Evolutionary conservation across 192 early-diverging fungal genomes (phyloP).

Genomic region (Neocallimastix lanati): DNA sequence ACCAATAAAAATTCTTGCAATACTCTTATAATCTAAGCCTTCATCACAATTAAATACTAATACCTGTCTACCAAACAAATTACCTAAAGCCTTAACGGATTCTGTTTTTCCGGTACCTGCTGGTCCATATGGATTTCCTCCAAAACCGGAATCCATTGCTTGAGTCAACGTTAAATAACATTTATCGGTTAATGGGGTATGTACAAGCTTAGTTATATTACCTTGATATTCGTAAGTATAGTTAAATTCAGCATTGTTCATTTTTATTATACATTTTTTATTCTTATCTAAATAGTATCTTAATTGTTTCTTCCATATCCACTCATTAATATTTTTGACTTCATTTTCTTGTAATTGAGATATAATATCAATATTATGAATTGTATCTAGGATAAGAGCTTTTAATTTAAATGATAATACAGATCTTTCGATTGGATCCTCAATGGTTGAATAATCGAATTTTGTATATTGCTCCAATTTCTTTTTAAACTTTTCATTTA

Average conservation of each 20-base stretch:
- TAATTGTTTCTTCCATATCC: conserved; percentile 32
- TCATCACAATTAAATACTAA: conserved; percentile 46
- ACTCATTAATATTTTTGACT: conserved; percentile 12
- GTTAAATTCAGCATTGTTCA: conserved; percentile 28
- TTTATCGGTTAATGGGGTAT: conserved; percentile 38
- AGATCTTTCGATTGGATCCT: conserved; percentile 14
- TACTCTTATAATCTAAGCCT: conserved; percentile 44
- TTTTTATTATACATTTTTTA: conserved; percentile 15
- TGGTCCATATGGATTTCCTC: conserved; percentile 42
- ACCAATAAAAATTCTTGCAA: conserved; percentile 40
- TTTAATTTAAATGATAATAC: conserved; percentile 30
- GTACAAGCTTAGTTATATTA: conserved; percentile 32
- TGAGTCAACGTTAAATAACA: conserved; percentile 42
- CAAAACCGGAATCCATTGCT: conserved; percentile 38
- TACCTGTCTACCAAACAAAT: conserved; percentile 34
- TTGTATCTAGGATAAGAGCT: conserved; percentile 30
- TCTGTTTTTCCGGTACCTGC: conserved; percentile 38
- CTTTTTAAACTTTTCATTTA: conserved; percentile 11
- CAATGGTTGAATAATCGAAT: conserved; percentile 18
- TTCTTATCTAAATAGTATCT: conserved; percentile 24
- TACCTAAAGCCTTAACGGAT: conserved; percentile 34
- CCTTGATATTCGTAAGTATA: conserved; percentile 45
- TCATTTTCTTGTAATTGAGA: conserved; percentile 18
- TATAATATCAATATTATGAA: conserved; percentile 38
- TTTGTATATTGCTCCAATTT: conserved; percentile 29